These are phyloP conservation scores for Aureobasidium pullulans DNA, from an alignment of 2,329 filamentous ascomycete genomes.

Conservation along the genomic window DNA sequence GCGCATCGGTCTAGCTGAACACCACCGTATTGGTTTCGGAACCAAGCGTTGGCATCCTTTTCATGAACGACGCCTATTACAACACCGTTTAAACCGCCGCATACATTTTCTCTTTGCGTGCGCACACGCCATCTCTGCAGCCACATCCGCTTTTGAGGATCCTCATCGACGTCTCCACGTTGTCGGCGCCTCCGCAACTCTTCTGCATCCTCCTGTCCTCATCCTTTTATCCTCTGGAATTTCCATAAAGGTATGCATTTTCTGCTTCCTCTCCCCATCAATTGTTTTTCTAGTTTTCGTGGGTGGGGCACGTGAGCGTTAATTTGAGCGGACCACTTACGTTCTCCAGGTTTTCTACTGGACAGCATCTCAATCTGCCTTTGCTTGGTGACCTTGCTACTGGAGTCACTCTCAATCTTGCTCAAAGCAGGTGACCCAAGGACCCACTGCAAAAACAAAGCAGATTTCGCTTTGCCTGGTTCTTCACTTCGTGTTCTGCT, in stretches of 20 bases:
- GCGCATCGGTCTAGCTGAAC: background rate
- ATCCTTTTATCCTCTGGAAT: background rate
- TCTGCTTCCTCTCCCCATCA: background rate
- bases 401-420: constrained; percentile 5
- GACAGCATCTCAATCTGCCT: constrained; percentile 9
- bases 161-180: constrained; percentile 24
- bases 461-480: constrained; percentile 2
- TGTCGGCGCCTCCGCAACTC: constrained; percentile 10
- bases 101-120: constrained; percentile 7
- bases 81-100: constrained; percentile 5
- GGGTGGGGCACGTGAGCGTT: constrained; percentile 9
- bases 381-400: constrained; percentile 8
- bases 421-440: constrained; percentile 9
- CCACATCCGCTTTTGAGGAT: constrained; percentile 68
- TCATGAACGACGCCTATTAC: constrained; percentile 7
- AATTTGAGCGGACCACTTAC: constrained; percentile 5
- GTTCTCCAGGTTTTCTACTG: constrained; percentile 11
- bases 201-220: background rate
- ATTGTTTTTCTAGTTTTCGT: background rate
- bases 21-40: background rate
- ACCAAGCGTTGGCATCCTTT: constrained; percentile 10
- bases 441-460: background rate
- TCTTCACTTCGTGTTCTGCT: background rate
- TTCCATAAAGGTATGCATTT: constrained; percentile 8
- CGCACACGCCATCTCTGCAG: constrained; percentile 64